These are phyloP conservation scores for Solidago caesia DNA, from an alignment of 129 eudicot genomes.

Conservation along the genomic window DNA sequence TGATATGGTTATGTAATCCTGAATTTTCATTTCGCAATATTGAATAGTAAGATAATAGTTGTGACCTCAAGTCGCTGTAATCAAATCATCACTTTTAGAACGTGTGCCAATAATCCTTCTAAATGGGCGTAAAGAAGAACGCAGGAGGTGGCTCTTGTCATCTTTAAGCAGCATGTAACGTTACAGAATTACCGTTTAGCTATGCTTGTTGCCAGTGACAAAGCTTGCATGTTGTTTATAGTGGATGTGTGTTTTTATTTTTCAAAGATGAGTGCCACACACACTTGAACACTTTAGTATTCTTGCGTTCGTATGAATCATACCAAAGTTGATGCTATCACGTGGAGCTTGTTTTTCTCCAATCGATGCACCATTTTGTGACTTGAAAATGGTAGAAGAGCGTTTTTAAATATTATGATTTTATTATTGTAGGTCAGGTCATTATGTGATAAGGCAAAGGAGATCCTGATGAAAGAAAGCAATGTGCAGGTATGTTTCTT, in stretches of 20 bases:
- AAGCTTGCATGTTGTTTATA: constrained; percentile 8
- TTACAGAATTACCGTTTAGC: not conserved
- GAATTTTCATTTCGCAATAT: not conserved
- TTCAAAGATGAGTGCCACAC: not conserved
- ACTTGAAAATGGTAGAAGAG: not conserved
- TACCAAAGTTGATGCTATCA: constrained; percentile 10
- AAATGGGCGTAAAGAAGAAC: constrained; percentile 1
- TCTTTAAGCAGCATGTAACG: not conserved
- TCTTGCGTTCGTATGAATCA: constrained; percentile 1
- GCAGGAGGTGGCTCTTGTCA: not conserved
- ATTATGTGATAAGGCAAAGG: constrained; percentile 88
- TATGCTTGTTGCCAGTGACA: not conserved
- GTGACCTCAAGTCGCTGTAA: not conserved
- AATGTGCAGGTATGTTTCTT: constrained; percentile 71
- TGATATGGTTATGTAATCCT: not conserved
- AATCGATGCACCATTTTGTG: not conserved
- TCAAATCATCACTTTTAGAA: not conserved
- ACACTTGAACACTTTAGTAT: not conserved
- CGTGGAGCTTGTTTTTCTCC: constrained; percentile 1
- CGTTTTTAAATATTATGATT: not conserved
- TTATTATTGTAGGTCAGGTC: constrained; percentile 54
- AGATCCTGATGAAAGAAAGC: constrained; percentile 89
- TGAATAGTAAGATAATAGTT: not conserved
- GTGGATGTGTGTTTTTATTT: not conserved
- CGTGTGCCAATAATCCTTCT: not conserved